phyloP scores from a whole-genome alignment of 257 asterid species.

The Solanum chaucha region DNA sequence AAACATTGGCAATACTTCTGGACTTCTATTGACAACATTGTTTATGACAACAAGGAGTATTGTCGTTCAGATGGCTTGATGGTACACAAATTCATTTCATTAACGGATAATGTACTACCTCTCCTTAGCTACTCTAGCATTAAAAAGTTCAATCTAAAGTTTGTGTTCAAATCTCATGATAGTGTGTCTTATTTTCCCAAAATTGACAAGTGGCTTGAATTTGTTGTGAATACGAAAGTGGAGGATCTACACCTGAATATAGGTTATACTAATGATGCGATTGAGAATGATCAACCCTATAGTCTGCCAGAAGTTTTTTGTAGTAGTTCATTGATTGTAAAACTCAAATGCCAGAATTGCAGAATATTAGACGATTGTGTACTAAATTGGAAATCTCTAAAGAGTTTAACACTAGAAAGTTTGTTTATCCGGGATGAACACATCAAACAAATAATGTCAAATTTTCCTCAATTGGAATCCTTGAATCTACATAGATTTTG shows the following conservation, averaged over 20 bases:
- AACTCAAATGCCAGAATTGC: background rate
- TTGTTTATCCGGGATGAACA: background rate
- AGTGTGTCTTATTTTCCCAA: no score
- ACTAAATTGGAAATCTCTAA: background rate
- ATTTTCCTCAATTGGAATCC: background rate
- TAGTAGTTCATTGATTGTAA: background rate
- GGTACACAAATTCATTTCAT: background rate
- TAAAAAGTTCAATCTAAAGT: no score
- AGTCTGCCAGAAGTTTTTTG: background rate
- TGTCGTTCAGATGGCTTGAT: background rate
- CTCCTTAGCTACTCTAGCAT: background rate
- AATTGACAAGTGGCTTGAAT: no score
- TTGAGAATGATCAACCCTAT: background rate
- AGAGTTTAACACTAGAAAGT: background rate
- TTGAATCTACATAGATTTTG: background rate
- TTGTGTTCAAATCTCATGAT: no score
- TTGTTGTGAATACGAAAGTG: background rate
- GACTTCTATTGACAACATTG: background rate
- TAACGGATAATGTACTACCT: background rate
- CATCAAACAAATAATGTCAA: background rate
- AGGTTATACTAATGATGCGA: background rate
- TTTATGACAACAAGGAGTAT: background rate
- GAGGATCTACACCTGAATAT: no score
- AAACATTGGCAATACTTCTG: background rate
- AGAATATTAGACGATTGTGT: background rate